phyloP scores from a whole-genome alignment of 768 basidiomycete species.

The Grammothele lineata region DNA sequence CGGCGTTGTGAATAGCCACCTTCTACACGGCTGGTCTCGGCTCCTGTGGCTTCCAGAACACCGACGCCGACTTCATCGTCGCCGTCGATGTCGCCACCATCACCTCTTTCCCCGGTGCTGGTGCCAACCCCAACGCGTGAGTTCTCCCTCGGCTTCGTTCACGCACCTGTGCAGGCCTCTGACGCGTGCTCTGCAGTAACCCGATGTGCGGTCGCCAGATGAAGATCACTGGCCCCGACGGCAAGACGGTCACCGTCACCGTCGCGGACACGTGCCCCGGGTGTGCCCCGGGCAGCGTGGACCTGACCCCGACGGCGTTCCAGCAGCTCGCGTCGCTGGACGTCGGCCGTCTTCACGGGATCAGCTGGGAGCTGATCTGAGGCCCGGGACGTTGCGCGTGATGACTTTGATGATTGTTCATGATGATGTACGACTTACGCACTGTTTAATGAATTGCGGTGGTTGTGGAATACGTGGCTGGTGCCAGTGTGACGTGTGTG shows the following conservation, averaged over 20 bases:
- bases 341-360: constrained; percentile 23
- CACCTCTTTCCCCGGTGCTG: constrained; percentile 29
- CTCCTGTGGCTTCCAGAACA: constrained; percentile 37
- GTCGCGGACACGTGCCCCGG: constrained; percentile 29
- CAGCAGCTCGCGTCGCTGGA: constrained; percentile 18
- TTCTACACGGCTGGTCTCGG: constrained; percentile 34
- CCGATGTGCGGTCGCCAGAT: constrained; percentile 29
- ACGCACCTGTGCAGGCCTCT: background rate
- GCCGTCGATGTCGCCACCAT: constrained; percentile 33
- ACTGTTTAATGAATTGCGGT: constrained; percentile 11
- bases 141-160: background rate
- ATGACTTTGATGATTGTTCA: constrained; percentile 9
- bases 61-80: constrained; percentile 26
- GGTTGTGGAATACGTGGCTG: background rate
- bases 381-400: background rate
- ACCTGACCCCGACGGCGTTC: constrained; percentile 27
- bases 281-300: constrained; percentile 24
- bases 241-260: constrained; percentile 23
- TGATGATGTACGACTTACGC: constrained; percentile 13
- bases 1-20: constrained; percentile 20
- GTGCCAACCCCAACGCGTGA: constrained; percentile 12
- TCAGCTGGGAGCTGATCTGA: constrained; percentile 23
- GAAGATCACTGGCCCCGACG: constrained; percentile 22
- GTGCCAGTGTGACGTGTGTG: background rate
- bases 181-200: constrained; percentile 26